Base-by-base conservation (phyloP, 2,329 filamentous ascomycete species). In the Teratosphaeria nubilosa region DNA sequence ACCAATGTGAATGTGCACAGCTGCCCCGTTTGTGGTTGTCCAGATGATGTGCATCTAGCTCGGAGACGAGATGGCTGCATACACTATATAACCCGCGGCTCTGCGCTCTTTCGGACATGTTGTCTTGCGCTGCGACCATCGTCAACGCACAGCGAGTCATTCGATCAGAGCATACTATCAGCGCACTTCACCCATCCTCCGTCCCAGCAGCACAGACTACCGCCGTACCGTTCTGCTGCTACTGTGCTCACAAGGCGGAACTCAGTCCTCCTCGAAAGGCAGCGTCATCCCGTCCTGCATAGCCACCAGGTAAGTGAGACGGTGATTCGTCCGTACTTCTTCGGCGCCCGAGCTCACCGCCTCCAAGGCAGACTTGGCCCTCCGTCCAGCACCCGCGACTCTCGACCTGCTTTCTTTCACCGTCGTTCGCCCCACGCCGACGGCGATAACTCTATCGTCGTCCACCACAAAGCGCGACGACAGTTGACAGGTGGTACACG, bases 41-140 rank as follows among this genome's bases (percentile, higher is more conserved):
- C 53, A 55, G 53, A 55, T 55, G 53, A 55, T 55, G 53, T 14
- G 31, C 30, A 34, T 13, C 30, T 37, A 27, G 30, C 34, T 55
- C 31, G 53, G 30, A 16, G 22, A 45, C 53, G 53, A 45, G 53
- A 55, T 45, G 53, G 31, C 24, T 37, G 30, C 53, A 22, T 55
- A 22, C 34, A 27, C 27, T 45, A 55, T 25, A 45, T 55, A 45
- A 55, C 27, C 11, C 27, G 53, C 53, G 30, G 53, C 53, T 55
- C 53, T 55, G 53, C 53, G 30, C 53, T 11, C 41, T 48, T 22
- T 22, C 41, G 22, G 41, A 48, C 41, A 48, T 20, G 16, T 48
- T 16, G 41, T 48, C 41, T 48, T 22, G n/a, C 41, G 41, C 41
- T 48, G 5, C 11, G 5, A 20, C 22, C 41, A 22, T 48, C n/a